A percentile compares a stretch with the other conserved stretches of the same genome.
Conservation (phyloP, 345 rosid species). For the Viola odorata region DNA sequence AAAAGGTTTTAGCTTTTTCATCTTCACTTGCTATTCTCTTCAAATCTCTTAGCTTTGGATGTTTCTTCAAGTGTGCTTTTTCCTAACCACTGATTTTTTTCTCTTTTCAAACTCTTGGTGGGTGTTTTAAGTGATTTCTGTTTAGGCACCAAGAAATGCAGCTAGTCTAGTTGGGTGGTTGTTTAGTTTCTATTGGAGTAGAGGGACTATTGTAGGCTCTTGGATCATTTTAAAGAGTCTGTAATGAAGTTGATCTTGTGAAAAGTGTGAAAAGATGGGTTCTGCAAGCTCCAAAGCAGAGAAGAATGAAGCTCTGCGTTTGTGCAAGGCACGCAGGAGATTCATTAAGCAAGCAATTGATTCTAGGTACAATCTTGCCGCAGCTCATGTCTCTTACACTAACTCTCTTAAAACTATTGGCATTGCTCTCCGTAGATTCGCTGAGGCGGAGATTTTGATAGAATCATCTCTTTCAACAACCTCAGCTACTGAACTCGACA, state of each 20-base stretch:
- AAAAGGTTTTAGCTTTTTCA: constrained; percentile 2
- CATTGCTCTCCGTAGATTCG: constrained; percentile 63
- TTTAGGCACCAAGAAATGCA: background rate
- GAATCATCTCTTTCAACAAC: constrained; percentile 57
- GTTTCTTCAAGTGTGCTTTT: background rate
- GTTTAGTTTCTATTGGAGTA: background rate
- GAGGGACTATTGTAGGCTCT: background rate
- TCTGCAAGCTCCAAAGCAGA: constrained; percentile 58
- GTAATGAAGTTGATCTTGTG: constrained; percentile 21
- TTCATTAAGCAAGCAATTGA: constrained; percentile 73
- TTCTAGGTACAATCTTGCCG: constrained; percentile 74
- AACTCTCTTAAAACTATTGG: constrained; percentile 73
- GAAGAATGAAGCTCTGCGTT: constrained; percentile 49
- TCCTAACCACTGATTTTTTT: background rate
- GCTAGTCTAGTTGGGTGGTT: background rate
- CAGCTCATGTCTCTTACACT: constrained; percentile 83
- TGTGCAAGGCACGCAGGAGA: constrained; percentile 70
- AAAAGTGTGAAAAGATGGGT: constrained; percentile 52
- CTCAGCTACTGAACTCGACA: constrained; percentile 71
- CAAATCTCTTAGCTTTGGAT: background rate
- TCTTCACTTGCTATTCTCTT: background rate
- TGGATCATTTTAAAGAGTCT: background rate
- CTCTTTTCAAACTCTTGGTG: background rate
- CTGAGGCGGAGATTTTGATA: constrained; percentile 58
- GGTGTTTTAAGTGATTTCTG: background rate